Evolutionary conservation across 441 rosid species (phyloP).

Genomic region (Brassica hybrid): DNA sequence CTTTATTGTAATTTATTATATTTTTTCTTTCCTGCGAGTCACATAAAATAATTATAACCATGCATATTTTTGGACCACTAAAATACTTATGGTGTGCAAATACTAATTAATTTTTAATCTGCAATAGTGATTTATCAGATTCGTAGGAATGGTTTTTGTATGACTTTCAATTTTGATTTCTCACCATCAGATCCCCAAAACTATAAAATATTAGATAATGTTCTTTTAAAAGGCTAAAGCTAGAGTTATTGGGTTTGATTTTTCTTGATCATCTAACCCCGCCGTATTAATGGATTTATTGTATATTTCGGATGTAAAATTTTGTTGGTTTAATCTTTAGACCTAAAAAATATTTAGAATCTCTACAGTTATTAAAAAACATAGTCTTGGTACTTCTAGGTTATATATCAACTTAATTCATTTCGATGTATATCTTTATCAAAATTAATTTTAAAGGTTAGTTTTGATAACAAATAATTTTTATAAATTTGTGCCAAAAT

Average conservation of each 20-base stretch:
- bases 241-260: too few species aligned
- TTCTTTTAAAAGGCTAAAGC: neutral
- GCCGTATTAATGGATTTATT: too few species aligned
- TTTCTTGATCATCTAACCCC: too few species aligned
- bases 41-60: conserved; percentile 29
- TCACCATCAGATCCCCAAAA: conserved; percentile 7
- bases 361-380: too few species aligned
- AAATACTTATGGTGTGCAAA: neutral
- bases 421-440: neutral
- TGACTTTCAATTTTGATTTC: conserved; percentile 18
- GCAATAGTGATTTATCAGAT: neutral
- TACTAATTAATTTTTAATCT: neutral
- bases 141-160: neutral
- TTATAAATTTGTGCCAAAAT: neutral
- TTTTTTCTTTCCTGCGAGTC: neutral
- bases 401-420: neutral
- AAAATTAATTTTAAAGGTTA: neutral
- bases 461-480: neutral
- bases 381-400: neutral
- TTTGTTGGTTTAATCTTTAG: too few species aligned
- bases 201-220: neutral
- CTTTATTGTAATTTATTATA: neutral
- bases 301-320: too few species aligned
- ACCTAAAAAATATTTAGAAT: too few species aligned
- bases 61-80: conserved; percentile 27